Conservation (phyloP, 2,329 filamentous ascomycete species). For the Apiospora phragmitis region DNA sequence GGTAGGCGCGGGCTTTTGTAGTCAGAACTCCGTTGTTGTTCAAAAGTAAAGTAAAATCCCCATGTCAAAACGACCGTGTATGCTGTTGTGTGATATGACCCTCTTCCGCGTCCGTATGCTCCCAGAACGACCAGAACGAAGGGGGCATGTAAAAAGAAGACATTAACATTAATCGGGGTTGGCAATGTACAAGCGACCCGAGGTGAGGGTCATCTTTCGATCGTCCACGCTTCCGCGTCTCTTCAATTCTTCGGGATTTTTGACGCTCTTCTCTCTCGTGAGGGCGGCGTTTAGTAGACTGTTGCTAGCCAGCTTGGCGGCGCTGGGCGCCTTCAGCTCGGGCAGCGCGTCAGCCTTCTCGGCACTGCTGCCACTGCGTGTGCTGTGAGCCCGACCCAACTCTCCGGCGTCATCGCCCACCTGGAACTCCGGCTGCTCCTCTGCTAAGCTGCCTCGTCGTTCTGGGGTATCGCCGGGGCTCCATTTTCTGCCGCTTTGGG, state of each 20-base stretch:
- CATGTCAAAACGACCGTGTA: constrained; percentile 7
- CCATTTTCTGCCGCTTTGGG: constrained; percentile 40
- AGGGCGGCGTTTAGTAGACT: constrained; percentile 58
- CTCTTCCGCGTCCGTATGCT: background rate
- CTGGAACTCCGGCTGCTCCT: constrained; percentile 38
- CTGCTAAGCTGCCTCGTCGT: constrained; percentile 52
- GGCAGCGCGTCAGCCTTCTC: constrained; percentile 63
- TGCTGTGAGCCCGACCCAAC: constrained; percentile 44
- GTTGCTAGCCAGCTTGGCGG: constrained; percentile 56
- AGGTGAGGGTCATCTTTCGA: constrained; percentile 72
- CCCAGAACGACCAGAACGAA: too few species aligned
- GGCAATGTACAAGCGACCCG: constrained; percentile 77
- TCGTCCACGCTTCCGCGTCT: constrained; percentile 83
- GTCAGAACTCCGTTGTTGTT: constrained; percentile 8
- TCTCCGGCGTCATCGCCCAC: constrained; percentile 26
- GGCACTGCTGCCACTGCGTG: constrained; percentile 55
- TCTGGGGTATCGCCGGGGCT: constrained; percentile 59
- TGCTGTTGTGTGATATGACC: background rate
- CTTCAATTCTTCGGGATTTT: constrained; percentile 69
- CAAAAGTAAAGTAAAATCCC: background rate
- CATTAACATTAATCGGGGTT: constrained; percentile 66
- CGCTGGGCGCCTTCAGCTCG: constrained; percentile 46
- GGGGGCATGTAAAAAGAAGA: background rate
- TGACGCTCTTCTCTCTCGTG: constrained; percentile 65
- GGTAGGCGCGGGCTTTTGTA: constrained; percentile 11